Evolutionary conservation across 257 asterid species (phyloP).

Genomic region (Solanum tarijense): DNA sequence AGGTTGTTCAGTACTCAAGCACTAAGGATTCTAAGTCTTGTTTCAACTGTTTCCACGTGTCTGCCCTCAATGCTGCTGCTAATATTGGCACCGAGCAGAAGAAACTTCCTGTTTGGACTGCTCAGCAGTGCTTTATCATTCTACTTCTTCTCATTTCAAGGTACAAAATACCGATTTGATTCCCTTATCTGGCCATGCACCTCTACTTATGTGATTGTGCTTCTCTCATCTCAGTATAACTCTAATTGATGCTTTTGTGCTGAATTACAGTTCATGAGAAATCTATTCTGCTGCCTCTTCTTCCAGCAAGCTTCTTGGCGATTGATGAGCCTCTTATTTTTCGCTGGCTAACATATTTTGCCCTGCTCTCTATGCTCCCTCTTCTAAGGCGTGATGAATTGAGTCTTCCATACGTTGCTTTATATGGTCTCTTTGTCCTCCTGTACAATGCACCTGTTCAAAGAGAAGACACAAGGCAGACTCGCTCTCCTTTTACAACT

Average conservation of each 20-base stretch:
- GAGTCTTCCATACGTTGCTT: slow-evolving; percentile 52
- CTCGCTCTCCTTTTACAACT: slow-evolving; percentile 8
- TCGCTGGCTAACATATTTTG: slow-evolving; percentile 57
- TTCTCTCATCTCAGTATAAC: background rate
- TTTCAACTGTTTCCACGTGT: slow-evolving; percentile 64
- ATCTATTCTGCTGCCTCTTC: slow-evolving; percentile 86
- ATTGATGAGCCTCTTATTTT: slow-evolving; percentile 61
- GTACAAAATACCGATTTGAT: slow-evolving; percentile 26
- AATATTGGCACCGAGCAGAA: slow-evolving; percentile 53
- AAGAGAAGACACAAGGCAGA: slow-evolving; percentile 28
- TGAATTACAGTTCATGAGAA: slow-evolving; percentile 73
- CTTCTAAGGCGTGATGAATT: slow-evolving; percentile 71
- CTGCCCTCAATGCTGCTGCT: slow-evolving; percentile 79
- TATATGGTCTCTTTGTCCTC: slow-evolving; percentile 60
- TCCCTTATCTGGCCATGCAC: slow-evolving; percentile 2
- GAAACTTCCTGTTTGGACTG: slow-evolving; percentile 67
- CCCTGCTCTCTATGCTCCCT: slow-evolving; percentile 86
- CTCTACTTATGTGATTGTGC: background rate
- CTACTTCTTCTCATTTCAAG: slow-evolving; percentile 96
- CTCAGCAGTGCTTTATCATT: slow-evolving; percentile 74
- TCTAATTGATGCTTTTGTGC: slow-evolving; percentile 1
- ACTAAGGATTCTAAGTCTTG: slow-evolving; percentile 57
- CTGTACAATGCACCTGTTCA: slow-evolving; percentile 54
- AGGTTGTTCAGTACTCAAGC: slow-evolving; percentile 63
- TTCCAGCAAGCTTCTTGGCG: slow-evolving; percentile 88